These are phyloP conservation scores for Telopea speciosissima DNA, from an alignment of 177 flowering plant genomes.

Conservation along the genomic window DNA sequence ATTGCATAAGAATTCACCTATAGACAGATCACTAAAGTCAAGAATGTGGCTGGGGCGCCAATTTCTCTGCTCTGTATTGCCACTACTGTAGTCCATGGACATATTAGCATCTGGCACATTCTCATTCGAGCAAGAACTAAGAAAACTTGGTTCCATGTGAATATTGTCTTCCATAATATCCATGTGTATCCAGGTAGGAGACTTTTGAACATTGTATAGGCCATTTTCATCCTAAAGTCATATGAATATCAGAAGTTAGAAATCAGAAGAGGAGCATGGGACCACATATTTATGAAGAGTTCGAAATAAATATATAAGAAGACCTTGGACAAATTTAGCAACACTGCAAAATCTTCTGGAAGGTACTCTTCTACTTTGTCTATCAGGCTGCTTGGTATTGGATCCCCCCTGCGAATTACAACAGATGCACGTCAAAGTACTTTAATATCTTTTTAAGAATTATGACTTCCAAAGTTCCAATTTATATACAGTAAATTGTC, in stretches of 20 bases:
- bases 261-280: background rate
- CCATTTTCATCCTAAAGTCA: constrained; percentile 44
- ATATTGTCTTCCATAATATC: constrained; percentile 97
- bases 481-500: background rate
- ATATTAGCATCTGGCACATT: constrained; percentile 20
- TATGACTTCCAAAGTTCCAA: background rate
- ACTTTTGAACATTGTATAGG: constrained; percentile 23
- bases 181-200: constrained; percentile 78
- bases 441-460: background rate
- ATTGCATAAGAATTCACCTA: constrained; percentile 37
- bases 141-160: constrained; percentile 31
- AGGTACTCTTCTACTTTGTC: constrained; percentile 71
- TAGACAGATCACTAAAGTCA: constrained; percentile 80
- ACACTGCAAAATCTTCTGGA: constrained; percentile 54
- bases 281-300: background rate
- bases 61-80: constrained; percentile 17
- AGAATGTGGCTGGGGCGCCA: constrained; percentile 78
- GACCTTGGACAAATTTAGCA: constrained; percentile 51
- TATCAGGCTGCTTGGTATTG: constrained; percentile 62
- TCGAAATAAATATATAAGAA: background rate
- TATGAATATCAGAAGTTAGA: constrained; percentile 10
- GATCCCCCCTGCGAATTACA: constrained; percentile 66
- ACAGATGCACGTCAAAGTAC: constrained; percentile 8
- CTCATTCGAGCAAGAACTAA: constrained; percentile 3
- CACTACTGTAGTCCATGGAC: background rate